phyloP scores from a whole-genome alignment of 768 basidiomycete genomes.

The Serendipita sp. region DNA sequence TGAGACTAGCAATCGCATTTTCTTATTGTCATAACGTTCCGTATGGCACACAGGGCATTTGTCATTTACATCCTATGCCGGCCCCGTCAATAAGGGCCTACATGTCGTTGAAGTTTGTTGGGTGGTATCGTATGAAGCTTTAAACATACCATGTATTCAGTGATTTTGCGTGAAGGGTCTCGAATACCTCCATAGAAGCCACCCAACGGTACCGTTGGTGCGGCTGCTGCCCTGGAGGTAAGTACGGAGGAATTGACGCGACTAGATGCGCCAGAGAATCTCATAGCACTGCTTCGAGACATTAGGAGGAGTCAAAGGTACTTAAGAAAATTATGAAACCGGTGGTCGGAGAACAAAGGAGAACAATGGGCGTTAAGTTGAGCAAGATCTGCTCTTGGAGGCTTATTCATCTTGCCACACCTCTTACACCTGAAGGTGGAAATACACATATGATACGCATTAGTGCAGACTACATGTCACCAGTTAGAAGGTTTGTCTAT shows the following conservation, averaged over 20 bases:
- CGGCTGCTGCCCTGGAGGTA: neutral
- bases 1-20: conserved; percentile 81
- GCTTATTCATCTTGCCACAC: too few relatives aligned
- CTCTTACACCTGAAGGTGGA: neutral
- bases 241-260: neutral
- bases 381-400: too few relatives aligned
- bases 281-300: conserved; percentile 1
- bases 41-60: conserved; percentile 96
- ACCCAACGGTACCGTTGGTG: neutral
- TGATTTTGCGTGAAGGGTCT: conserved; percentile 64
- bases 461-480: too few relatives aligned
- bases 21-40: conserved; percentile 89
- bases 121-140: neutral
- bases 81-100: neutral
- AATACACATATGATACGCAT: neutral
- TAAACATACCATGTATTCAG: conserved; percentile 61
- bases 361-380: neutral
- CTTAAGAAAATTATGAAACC: neutral
- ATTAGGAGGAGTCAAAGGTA: neutral
- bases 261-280: neutral
- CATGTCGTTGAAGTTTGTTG: neutral
- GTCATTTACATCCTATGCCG: conserved; percentile 63
- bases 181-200: conserved; percentile 49
- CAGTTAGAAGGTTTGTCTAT: too few relatives aligned
- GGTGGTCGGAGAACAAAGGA: neutral